phyloP scores from a whole-genome alignment of 2,329 filamentous ascomycete species.

The Fusarium oligoseptatum region DNA sequence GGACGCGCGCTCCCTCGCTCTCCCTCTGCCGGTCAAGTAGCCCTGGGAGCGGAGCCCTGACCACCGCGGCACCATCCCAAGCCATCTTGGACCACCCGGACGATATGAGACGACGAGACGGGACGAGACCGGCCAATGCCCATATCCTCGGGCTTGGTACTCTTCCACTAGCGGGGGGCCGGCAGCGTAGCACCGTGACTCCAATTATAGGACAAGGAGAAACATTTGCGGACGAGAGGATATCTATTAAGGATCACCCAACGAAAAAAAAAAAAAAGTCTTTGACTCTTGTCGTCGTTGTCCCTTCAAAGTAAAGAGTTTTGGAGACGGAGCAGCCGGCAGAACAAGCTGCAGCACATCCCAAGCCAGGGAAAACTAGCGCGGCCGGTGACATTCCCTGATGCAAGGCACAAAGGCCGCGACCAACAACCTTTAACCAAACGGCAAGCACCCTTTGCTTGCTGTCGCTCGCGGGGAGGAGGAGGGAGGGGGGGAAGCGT shows the following conservation, averaged over 20 bases:
- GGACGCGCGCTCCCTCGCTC: conserved; percentile 4
- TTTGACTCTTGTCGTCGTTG: neutral
- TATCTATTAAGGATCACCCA: conserved; percentile 15
- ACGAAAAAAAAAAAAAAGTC: neutral
- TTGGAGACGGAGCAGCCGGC: conserved; percentile 28
- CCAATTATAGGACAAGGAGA: conserved; percentile 4
- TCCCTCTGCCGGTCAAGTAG: conserved; percentile 12
- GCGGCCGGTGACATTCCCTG: conserved; percentile 23
- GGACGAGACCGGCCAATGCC: conserved; percentile 6
- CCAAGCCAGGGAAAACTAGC: conserved; percentile 14
- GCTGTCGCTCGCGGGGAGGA: neutral
- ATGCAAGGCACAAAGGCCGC: conserved; percentile 38
- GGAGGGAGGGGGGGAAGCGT: neutral
- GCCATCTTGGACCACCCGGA: conserved; percentile 11
- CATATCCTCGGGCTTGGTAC: conserved; percentile 23
- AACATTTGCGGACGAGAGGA: conserved; percentile 5
- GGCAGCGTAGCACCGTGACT: neutral
- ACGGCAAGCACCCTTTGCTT: neutral
- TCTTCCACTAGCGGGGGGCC: neutral
- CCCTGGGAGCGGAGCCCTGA: conserved; percentile 5
- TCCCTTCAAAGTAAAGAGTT: neutral
- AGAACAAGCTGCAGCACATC: conserved; percentile 1
- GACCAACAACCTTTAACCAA: conserved; percentile 3
- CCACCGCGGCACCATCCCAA: conserved; percentile 5
- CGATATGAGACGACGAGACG: conserved; percentile 3